A percentile compares a stretch with the other conserved stretches of the same genome.
Conservation (phyloP, 164 flowering plant species). For the Sedum album region DNA sequence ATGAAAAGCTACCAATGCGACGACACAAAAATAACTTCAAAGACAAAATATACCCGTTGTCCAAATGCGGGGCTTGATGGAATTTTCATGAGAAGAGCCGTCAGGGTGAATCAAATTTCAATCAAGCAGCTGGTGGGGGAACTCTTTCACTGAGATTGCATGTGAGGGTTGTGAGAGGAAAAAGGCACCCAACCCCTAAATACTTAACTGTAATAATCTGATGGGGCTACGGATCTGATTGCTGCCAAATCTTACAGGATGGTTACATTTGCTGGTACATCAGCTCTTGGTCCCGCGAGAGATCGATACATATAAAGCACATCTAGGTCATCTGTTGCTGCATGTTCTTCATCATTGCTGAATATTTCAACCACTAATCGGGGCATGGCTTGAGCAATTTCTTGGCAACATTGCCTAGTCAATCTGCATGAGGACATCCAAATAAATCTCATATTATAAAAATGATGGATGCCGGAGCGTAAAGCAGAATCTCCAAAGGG, state of each 20-base stretch:
- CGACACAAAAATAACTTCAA: background rate
- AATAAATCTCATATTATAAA: conserved; percentile 76
- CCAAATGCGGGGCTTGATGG: too few relatives aligned
- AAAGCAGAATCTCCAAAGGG: conserved; percentile 78
- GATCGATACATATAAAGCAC: conserved; percentile 71
- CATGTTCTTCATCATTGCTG: conserved; percentile 19
- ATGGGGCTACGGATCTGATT: background rate
- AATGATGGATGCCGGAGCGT: conserved; percentile 68
- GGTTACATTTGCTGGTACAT: conserved; percentile 50
- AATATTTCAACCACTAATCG: conserved; percentile 65
- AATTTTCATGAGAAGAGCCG: background rate
- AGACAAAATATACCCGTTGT: background rate
- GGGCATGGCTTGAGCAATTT: conserved; percentile 53
- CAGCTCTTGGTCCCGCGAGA: conserved; percentile 58
- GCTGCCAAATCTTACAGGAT: conserved; percentile 33
- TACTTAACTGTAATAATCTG: background rate
- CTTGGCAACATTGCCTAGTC: conserved; percentile 47
- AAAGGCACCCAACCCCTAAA: background rate
- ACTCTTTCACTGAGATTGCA: background rate
- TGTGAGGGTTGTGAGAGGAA: background rate
- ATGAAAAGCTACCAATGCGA: background rate
- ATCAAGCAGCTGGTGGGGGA: background rate
- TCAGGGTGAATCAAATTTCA: background rate
- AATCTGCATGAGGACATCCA: conserved; percentile 79
- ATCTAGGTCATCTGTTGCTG: conserved; percentile 27